Conservation (phyloP, 768 basidiomycete genomes). For the Cytidiella melzeri region DNA sequence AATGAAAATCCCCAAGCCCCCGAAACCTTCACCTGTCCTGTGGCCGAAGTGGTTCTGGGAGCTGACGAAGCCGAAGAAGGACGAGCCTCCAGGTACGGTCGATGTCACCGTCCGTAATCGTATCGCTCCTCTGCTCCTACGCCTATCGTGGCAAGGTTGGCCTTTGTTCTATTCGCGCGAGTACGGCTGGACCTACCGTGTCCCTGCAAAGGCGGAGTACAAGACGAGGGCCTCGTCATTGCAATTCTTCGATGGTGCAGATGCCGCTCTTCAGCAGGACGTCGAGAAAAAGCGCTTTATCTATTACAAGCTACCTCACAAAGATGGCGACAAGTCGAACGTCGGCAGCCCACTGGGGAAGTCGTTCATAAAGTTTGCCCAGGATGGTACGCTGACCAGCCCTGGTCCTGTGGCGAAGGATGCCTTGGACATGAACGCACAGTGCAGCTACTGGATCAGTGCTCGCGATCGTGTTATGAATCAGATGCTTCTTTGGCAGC, state of each 20-base stretch:
- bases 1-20: not conserved
- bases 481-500: conserved; percentile 89
- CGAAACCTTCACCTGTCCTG: conserved; percentile 36
- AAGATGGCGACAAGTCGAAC: conserved; percentile 90
- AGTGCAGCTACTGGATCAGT: conserved; percentile 98
- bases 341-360: conserved; percentile 92
- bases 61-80: conserved; percentile 67
- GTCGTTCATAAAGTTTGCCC: conserved; percentile 81
- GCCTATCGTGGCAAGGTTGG: conserved; percentile 80
- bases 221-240: conserved; percentile 32
- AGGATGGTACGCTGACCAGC: conserved; percentile 82
- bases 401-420: conserved; percentile 75
- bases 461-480: conserved; percentile 86
- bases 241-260: conserved; percentile 52
- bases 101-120: conserved; percentile 84
- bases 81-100: conserved; percentile 58
- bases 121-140: conserved; percentile 78
- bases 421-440: conserved; percentile 86
- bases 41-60: conserved; percentile 99
- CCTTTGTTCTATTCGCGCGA: conserved; percentile 82
- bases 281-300: conserved; percentile 41
- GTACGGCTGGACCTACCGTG: conserved; percentile 90
- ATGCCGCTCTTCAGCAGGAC: conserved; percentile 50
- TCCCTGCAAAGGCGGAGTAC: conserved; percentile 41
- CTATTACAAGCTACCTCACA: conserved; percentile 95